These are phyloP conservation scores for Chaetomiaceae sp. DNA, from an alignment of 2,329 filamentous ascomycete species.

Conservation along the genomic window DNA sequence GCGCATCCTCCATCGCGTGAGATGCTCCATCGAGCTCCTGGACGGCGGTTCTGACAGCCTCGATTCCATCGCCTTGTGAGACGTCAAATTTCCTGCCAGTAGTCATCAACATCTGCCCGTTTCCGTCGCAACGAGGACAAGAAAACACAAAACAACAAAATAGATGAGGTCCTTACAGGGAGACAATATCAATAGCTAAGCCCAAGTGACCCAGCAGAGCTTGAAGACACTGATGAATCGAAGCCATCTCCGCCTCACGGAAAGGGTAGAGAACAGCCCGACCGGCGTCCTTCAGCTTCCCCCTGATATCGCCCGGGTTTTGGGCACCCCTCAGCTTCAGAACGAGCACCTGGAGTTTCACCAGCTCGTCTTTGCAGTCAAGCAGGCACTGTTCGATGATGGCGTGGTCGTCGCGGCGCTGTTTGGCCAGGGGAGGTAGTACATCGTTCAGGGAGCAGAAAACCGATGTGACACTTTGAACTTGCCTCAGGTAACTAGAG, in stretches of 20 bases:
- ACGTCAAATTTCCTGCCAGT: neutral
- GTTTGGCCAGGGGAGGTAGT: neutral
- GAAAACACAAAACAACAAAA: neutral
- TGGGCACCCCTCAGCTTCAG: neutral
- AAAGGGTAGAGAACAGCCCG: neutral
- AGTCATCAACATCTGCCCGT: too few relatives aligned
- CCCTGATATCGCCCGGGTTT: neutral
- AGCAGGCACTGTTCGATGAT: neutral
- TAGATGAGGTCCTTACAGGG: neutral
- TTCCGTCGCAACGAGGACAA: too few relatives aligned
- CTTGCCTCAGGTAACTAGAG: neutral
- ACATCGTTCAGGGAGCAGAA: neutral
- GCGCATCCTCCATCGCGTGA: neutral
- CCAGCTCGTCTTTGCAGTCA: neutral
- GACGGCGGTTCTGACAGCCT: neutral
- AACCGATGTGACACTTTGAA: neutral
- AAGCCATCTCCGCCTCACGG: neutral
- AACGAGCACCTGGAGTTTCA: neutral
- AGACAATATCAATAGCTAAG: neutral
- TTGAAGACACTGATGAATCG: neutral
- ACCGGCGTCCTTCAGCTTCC: neutral
- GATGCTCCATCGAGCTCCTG: neutral
- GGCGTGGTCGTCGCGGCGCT: neutral
- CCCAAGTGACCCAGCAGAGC: neutral
- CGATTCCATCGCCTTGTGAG: neutral